Base-by-base conservation (phyloP, 1,284 basidiomycete species). In the Trichosporon sp. region DNA sequence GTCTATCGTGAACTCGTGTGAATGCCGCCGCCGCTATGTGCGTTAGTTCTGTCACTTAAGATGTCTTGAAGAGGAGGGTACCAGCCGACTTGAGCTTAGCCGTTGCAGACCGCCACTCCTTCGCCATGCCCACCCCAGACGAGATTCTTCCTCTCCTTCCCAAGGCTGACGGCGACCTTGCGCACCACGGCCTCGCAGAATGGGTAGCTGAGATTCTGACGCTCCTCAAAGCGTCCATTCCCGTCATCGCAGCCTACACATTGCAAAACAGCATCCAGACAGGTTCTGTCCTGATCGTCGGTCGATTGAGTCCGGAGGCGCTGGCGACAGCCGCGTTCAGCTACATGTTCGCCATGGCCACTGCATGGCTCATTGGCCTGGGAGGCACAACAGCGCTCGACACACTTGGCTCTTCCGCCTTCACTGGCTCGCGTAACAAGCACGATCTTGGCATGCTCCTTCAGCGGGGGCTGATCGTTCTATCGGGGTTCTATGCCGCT, bases 261-360 rank as follows among this genome's bases (percentile, higher is more conserved):
- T 40, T 59, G 27, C 58, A 59, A 29, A 59, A 59, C 58, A 32
- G 27, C n/a, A 37, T 59, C 7, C 58, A 59, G 37, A 59, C 58
- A 6, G 58, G 59, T 44, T 60, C 59, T 9, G 59, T 60, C n/a
- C 59, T 60, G 29, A 60, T 60, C 29, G 59, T 60, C 8, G 59
- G 59, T 5, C 59, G 59, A 1, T 32, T 60, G n/a, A 60, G 59
- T 44, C 40, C 59, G 13, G 59, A 60, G 32, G 59, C 59, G 4
- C 31, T 60, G 1, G 59, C 59, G 2, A 60, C 59, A 1, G 59
- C 59, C 6, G 59, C 59, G 3, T 60, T 60, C 14, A 52, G 44
- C 21, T 60, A 60, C 46, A 60, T 60, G 59, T 60, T 60, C 21
- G 59, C 59, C 19, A 60, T 60, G 59, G 59, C 59, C 9, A 60